Evolutionary conservation across 805 yeast genomes (phyloP).

Genomic region (Candida glaebosa): DNA sequence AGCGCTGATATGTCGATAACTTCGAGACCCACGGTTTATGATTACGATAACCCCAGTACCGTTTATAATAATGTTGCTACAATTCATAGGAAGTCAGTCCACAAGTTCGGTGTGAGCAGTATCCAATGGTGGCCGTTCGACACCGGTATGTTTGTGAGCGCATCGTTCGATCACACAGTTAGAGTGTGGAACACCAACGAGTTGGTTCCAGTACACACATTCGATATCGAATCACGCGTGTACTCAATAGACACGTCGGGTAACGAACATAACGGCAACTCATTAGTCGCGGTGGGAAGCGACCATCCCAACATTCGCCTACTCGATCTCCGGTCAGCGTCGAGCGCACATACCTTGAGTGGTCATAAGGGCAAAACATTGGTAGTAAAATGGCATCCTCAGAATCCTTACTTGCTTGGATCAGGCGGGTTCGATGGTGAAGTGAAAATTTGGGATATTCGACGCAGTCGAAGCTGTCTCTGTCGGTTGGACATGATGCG

Average conservation of each 20-base stretch:
- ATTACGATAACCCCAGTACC: constrained; percentile 28
- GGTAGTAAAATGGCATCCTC: constrained; percentile 74
- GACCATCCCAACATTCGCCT: constrained; percentile 69
- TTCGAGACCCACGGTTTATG: constrained; percentile 9
- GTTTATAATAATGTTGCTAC: constrained; percentile 27
- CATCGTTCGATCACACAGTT: constrained; percentile 74
- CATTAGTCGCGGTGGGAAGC: constrained; percentile 65
- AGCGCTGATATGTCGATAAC: constrained; percentile 4
- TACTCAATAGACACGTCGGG: constrained; percentile 59
- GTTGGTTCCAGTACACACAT: constrained; percentile 62
- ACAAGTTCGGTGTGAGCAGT: constrained; percentile 68
- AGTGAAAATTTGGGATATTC: constrained; percentile 80
- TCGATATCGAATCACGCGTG: constrained; percentile 59
- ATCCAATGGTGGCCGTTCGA: constrained; percentile 89
- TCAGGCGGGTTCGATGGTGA: constrained; percentile 83
- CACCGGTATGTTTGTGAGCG: constrained; percentile 78
- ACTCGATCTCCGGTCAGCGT: constrained; percentile 68
- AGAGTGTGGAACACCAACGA: constrained; percentile 78
- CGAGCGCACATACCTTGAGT: constrained; percentile 66
- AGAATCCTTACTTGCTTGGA: constrained; percentile 56
- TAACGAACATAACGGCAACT: constrained; percentile 28
- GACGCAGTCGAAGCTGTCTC: constrained; percentile 64
- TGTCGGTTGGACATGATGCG: constrained; percentile 57
- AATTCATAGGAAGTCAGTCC: constrained; percentile 42
- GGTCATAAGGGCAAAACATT: constrained; percentile 59